Conservation (phyloP, 805 yeast genomes). For the Wickerhamiella brachini region DNA sequence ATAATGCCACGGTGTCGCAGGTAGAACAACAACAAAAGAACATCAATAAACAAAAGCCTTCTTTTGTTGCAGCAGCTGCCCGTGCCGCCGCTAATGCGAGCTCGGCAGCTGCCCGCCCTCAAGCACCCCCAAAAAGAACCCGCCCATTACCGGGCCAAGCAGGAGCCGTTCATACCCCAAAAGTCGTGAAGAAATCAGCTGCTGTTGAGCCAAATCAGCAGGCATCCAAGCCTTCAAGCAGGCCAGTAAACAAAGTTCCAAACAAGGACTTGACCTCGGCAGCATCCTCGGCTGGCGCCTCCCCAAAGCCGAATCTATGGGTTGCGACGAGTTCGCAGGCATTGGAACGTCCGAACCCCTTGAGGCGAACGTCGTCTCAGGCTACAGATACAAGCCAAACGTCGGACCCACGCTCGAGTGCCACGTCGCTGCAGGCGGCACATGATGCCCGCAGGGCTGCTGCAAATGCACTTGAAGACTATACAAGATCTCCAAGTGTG, state of each 20-base stretch:
- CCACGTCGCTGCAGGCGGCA: neutral
- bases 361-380: neutral
- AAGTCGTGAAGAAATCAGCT: neutral
- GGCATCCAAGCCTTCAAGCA: neutral
- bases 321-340: neutral
- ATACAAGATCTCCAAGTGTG: neutral
- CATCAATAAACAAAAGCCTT: neutral
- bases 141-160: neutral
- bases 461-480: neutral
- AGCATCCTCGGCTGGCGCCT: neutral
- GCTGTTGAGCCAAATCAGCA: neutral
- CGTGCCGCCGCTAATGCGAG: neutral
- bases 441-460: neutral
- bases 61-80: slow-evolving; percentile 1
- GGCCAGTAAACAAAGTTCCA: neutral
- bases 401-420: neutral
- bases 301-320: neutral
- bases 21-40: neutral
- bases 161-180: neutral
- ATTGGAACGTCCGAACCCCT: neutral
- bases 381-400: neutral
- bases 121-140: neutral
- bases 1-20: neutral
- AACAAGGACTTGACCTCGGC: neutral
- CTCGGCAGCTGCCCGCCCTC: neutral